phyloP scores from a whole-genome alignment of 345 rosid genomes.

The Sonneratia caseolaris region DNA sequence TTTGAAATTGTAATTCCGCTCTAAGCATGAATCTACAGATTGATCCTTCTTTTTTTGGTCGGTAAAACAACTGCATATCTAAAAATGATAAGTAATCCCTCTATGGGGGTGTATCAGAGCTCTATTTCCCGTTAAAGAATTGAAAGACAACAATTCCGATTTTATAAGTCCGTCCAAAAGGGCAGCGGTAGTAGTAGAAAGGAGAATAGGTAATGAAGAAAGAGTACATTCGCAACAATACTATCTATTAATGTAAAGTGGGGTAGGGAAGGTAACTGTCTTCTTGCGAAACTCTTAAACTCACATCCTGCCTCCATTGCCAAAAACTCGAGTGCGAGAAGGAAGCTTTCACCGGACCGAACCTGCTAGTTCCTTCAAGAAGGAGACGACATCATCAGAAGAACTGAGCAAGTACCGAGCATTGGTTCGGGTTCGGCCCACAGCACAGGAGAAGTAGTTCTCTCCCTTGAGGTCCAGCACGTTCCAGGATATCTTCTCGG shows the following conservation, averaged over 20 bases:
- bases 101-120: background rate
- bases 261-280: background rate
- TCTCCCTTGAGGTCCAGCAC: conserved; percentile 98
- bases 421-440: conserved; percentile 68
- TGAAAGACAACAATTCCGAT: background rate
- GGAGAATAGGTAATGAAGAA: background rate
- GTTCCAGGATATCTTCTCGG: conserved; percentile 82
- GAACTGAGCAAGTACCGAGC: conserved; percentile 71
- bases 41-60: background rate
- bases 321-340: background rate
- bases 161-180: background rate
- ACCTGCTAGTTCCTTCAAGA: conserved; percentile 53
- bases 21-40: background rate
- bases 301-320: background rate
- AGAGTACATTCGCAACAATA: background rate
- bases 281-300: background rate
- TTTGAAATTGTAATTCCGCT: background rate
- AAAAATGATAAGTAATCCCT: too few relatives aligned
- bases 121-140: background rate
- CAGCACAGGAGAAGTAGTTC: conserved; percentile 93
- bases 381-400: conserved; percentile 71
- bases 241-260: background rate
- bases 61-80: too few relatives aligned
- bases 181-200: background rate
- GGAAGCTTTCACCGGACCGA: conserved; percentile 12